phyloP scores from a whole-genome alignment of 495 filamentous ascomycete genomes.

The Penicillium argentinense region DNA sequence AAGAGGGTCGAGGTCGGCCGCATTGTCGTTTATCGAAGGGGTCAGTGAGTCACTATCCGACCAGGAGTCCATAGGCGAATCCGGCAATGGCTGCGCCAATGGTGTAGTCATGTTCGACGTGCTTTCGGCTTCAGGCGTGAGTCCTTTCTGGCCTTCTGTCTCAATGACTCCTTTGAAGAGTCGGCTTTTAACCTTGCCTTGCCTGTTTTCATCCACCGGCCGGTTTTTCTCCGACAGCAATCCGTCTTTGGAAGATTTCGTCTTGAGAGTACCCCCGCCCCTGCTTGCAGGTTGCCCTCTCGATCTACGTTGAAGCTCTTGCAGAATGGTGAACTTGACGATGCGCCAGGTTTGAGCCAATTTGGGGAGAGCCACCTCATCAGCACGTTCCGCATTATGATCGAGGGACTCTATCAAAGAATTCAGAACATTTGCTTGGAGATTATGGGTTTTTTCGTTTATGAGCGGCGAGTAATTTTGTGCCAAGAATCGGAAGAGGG shows the following conservation, averaged over 20 bases:
- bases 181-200: conserved; percentile 41
- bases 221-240: conserved; percentile 24
- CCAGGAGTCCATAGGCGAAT: conserved; percentile 39
- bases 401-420: conserved; percentile 55
- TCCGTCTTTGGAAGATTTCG: conserved; percentile 37
- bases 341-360: conserved; percentile 77
- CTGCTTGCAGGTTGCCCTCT: conserved; percentile 48
- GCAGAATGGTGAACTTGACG: conserved; percentile 58
- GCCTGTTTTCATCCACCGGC: conserved; percentile 35
- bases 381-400: conserved; percentile 61
- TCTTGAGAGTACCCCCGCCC: conserved; percentile 23
- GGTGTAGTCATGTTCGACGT: conserved; percentile 80
- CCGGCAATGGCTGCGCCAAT: conserved; percentile 65
- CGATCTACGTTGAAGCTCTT: conserved; percentile 59
- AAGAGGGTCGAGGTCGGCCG: conserved; percentile 41
- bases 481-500: conserved; percentile 59
- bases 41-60: conserved; percentile 31
- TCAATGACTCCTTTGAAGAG: conserved; percentile 48
- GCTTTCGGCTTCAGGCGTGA: conserved; percentile 58
- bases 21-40: conserved; percentile 32
- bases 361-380: conserved; percentile 57
- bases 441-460: conserved; percentile 15
- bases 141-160: conserved; percentile 30
- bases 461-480: conserved; percentile 54
- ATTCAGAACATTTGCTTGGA: conserved; percentile 40